phyloP scores from a whole-genome alignment of 495 filamentous ascomycete species.

The Monascus purpureus region DNA sequence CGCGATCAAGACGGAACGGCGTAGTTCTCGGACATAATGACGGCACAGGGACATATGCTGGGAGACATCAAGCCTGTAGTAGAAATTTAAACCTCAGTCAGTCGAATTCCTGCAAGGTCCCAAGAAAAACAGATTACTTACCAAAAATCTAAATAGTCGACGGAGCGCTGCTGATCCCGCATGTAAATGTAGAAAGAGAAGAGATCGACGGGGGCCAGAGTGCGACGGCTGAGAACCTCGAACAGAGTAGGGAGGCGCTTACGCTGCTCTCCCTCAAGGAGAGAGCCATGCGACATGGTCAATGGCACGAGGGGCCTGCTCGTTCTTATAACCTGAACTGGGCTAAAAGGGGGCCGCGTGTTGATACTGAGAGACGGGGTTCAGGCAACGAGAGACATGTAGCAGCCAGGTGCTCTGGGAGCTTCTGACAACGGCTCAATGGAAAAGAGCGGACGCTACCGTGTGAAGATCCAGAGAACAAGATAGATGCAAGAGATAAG shows the following conservation, averaged over 20 bases:
- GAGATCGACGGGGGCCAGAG: constrained; percentile 83
- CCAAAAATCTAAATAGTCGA: constrained; percentile 99
- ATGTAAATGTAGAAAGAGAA: constrained; percentile 99
- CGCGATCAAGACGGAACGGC: constrained; percentile 80
- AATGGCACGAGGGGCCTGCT: no score
- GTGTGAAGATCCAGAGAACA: no score
- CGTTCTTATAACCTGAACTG: no score
- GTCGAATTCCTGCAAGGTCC: neutral
- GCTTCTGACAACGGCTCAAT: no score
- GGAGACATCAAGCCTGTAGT: constrained; percentile 85
- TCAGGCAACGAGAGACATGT: no score
- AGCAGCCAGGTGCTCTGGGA: no score
- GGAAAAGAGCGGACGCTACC: no score
- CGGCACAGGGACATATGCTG: constrained; percentile 98
- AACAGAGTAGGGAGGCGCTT: constrained; percentile 87
- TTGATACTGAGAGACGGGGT: no score
- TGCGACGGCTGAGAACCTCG: constrained; percentile 85
- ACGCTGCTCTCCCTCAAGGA: constrained; percentile 34
- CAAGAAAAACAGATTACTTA: constrained; percentile 22
- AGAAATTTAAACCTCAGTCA: neutral
- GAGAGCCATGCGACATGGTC: constrained; percentile 18
- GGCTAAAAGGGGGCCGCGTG: no score
- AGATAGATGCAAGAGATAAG: no score
- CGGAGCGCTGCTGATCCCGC: constrained; percentile 93
- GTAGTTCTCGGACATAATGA: constrained; percentile 91